Percentiles rank a stretch among this genome's conserved stretches.
Evolutionary conservation across 768 basidiomycete genomes (phyloP).

Genomic region (Amylocystis lapponica): DNA sequence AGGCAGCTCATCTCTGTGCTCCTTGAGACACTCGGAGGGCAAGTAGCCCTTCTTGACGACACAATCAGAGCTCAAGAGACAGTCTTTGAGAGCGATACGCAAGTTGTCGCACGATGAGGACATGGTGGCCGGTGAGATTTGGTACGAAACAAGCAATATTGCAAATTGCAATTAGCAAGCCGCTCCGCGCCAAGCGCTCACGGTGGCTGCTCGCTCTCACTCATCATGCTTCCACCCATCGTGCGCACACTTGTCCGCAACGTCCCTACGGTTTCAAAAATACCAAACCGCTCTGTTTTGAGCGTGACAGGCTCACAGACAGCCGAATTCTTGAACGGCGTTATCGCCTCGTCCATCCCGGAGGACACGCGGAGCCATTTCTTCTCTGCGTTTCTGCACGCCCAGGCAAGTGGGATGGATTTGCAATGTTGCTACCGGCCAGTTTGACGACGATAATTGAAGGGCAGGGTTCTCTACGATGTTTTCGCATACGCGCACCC

Average conservation of each 20-base stretch:
- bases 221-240: slow-evolving; percentile 31
- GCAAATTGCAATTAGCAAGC: too few relatives aligned
- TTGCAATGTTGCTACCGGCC: background rate
- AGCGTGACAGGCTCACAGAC: slow-evolving; percentile 80
- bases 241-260: slow-evolving; percentile 40
- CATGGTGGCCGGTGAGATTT: slow-evolving; percentile 47
- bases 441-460: background rate
- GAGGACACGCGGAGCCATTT: slow-evolving; percentile 11
- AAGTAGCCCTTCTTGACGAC: slow-evolving; percentile 70
- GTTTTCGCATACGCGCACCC: slow-evolving; percentile 72
- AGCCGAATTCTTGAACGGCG: slow-evolving; percentile 56
- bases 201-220: background rate
- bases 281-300: slow-evolving; percentile 63
- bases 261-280: slow-evolving; percentile 43
- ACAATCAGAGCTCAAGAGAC: slow-evolving; percentile 81
- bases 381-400: slow-evolving; percentile 24
- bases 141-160: too few relatives aligned
- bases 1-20: slow-evolving; percentile 72
- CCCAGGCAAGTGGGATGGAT: slow-evolving; percentile 16
- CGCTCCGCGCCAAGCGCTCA: too few relatives aligned
- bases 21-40: slow-evolving; percentile 81
- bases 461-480: slow-evolving; percentile 91
- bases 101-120: slow-evolving; percentile 77
- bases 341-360: slow-evolving; percentile 21
- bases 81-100: slow-evolving; percentile 74